Conservation (phyloP, 345 rosid genomes). For the Melaleuca quinquenervia region DNA sequence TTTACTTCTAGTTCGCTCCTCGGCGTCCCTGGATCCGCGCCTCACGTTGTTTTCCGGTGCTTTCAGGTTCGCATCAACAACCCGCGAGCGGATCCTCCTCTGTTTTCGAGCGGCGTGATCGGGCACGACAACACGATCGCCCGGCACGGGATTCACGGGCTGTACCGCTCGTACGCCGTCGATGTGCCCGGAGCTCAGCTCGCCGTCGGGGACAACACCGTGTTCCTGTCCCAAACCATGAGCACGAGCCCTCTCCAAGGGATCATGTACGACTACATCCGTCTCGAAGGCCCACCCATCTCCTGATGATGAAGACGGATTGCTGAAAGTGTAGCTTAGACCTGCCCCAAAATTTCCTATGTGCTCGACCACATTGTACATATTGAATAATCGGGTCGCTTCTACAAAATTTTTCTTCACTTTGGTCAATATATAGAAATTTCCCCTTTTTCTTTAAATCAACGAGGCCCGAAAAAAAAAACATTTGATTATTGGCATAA, state of each 20-base stretch:
- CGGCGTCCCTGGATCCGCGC: background rate
- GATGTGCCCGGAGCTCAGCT: slow-evolving; percentile 22
- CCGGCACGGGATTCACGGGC: slow-evolving; percentile 63
- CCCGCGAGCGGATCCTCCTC: slow-evolving; percentile 12
- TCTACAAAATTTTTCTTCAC: background rate
- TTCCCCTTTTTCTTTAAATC: background rate
- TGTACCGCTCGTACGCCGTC: slow-evolving; percentile 32
- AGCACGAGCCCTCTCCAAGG: slow-evolving; percentile 27
- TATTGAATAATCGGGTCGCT: background rate
- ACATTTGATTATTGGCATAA: background rate
- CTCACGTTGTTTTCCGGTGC: background rate
- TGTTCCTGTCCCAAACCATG: slow-evolving; percentile 38
- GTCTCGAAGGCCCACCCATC: slow-evolving; percentile 33
- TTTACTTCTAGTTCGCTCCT: background rate
- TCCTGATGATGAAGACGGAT: background rate
- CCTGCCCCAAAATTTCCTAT: background rate
- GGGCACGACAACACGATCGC: slow-evolving; percentile 59
- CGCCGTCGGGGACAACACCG: slow-evolving; percentile 27
- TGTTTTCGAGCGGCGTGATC: slow-evolving; percentile 41
- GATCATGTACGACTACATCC: slow-evolving; percentile 56
- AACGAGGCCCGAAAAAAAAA: background rate
- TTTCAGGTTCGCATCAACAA: slow-evolving; percentile 29
- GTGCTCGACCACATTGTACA: background rate
- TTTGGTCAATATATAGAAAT: background rate
- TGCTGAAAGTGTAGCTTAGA: background rate